phyloP scores from a whole-genome alignment of 306 rosid species.

The Vigna angularis region DNA sequence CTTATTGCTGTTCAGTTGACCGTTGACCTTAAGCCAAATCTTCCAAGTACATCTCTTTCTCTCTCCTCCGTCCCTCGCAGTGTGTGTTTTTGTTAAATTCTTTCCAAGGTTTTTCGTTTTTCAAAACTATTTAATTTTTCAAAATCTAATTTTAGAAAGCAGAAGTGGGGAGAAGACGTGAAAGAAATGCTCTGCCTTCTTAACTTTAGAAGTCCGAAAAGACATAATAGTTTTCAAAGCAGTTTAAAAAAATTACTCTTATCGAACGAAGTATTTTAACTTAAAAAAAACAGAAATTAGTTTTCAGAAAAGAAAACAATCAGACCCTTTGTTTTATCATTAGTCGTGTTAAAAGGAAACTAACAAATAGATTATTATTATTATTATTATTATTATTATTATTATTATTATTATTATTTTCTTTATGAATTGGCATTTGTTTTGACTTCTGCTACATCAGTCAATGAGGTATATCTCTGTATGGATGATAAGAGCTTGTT shows the following conservation, averaged over 20 bases:
- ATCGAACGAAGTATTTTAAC: not conserved
- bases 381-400: too few relatives aligned
- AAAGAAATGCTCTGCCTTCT: not conserved
- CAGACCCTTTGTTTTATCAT: too few relatives aligned
- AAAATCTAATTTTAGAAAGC: not conserved
- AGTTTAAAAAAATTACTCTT: not conserved
- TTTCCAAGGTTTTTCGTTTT: not conserved
- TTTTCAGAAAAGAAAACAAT: not conserved
- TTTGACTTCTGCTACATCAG: conserved; percentile 9
- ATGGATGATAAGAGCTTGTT: conserved; percentile 28
- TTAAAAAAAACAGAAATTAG: not conserved
- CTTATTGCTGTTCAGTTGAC: conserved; percentile 89
- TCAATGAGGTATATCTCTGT: conserved; percentile 8
- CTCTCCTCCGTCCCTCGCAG: not conserved
- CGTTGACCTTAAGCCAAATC: conserved; percentile 88
- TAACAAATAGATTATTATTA: too few relatives aligned
- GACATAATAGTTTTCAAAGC: not conserved
- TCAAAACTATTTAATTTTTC: not conserved
- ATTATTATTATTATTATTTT: too few relatives aligned
- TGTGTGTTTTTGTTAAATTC: conserved; percentile 7
- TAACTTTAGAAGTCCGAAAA: not conserved
- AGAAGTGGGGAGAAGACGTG: not conserved
- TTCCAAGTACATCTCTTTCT: conserved; percentile 71
- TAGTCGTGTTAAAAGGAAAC: too few relatives aligned
- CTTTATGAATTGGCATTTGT: conserved; percentile 8